Evolutionary conservation across 2,329 filamentous ascomycete species (phyloP).

Genomic region (Trichophyton equinum): DNA sequence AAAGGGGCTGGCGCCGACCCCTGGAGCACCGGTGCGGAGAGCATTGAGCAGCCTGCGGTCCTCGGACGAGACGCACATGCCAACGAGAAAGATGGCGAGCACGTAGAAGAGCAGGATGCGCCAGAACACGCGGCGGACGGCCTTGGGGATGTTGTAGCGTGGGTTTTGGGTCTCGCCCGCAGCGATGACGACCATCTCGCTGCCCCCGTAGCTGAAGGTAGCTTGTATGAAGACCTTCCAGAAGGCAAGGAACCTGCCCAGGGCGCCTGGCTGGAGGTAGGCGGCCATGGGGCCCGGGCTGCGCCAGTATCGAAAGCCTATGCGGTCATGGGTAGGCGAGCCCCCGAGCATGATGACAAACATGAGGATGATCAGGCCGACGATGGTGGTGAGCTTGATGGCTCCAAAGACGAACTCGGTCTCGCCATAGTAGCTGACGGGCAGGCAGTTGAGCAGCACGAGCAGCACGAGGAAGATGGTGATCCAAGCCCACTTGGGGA

Average conservation of each 20-base stretch:
- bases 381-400: slow-evolving; percentile 39
- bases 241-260: slow-evolving; percentile 43
- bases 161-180: slow-evolving; percentile 39
- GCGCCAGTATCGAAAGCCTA: slow-evolving; percentile 40
- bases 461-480: slow-evolving; percentile 17
- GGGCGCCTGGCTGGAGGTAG: slow-evolving; percentile 26
- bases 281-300: slow-evolving; percentile 36
- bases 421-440: slow-evolving; percentile 17
- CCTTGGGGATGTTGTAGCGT: slow-evolving; percentile 28
- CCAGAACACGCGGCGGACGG: slow-evolving; percentile 34
- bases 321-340: slow-evolving; percentile 31
- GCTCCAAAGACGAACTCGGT: slow-evolving; percentile 37
- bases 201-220: slow-evolving; percentile 41
- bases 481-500: slow-evolving; percentile 16
- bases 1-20: slow-evolving; percentile 38
- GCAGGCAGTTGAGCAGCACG: slow-evolving; percentile 15
- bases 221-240: slow-evolving; percentile 37
- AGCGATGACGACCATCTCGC: slow-evolving; percentile 38
- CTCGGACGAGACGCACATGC: slow-evolving; percentile 31
- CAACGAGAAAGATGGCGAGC: slow-evolving; percentile 23
- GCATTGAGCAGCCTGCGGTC: slow-evolving; percentile 22
- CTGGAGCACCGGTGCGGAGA: slow-evolving; percentile 22
- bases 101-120: slow-evolving; percentile 33
- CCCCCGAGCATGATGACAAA: slow-evolving; percentile 40
- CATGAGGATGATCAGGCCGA: slow-evolving; percentile 40